phyloP scores from a whole-genome alignment of 129 eudicot species.

The Centaurea solstitialis region DNA sequence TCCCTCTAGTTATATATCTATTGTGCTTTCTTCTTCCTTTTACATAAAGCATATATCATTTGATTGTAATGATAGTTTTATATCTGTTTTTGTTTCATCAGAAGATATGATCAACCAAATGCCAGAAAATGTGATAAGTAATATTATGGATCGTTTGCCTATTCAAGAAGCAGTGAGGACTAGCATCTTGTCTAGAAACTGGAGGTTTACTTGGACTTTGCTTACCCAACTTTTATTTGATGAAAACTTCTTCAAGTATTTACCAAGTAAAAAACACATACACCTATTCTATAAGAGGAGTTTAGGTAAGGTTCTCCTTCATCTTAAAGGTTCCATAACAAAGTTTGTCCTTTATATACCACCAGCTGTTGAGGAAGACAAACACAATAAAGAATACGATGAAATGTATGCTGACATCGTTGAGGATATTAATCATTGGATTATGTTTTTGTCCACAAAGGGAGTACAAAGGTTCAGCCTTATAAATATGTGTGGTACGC shows the following conservation, averaged over 20 bases:
- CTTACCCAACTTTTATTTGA: constrained; percentile 19
- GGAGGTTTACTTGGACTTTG: constrained; percentile 7
- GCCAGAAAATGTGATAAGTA: constrained; percentile 9
- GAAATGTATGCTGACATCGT: not conserved
- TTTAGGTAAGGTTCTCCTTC: not conserved
- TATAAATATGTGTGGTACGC: no score
- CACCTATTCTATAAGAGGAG: no score
- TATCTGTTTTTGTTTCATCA: not conserved
- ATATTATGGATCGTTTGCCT: constrained; percentile 6
- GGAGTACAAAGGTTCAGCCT: not conserved
- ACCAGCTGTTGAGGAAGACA: no score
- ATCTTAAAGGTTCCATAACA: not conserved
- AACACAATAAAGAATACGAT: no score
- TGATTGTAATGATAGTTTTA: not conserved
- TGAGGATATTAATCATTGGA: not conserved
- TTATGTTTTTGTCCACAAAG: not conserved
- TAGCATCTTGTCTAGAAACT: not conserved
- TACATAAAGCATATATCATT: no score
- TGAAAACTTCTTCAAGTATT: no score
- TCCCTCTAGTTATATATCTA: no score
- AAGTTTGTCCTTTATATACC: constrained; percentile 2
- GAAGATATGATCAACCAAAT: constrained; percentile 8
- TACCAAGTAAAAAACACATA: no score
- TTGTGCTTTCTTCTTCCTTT: no score
- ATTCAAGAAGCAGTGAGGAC: not conserved